Base-by-base conservation (phyloP, 768 basidiomycete genomes). In the Termitomyces eurrhizus region DNA sequence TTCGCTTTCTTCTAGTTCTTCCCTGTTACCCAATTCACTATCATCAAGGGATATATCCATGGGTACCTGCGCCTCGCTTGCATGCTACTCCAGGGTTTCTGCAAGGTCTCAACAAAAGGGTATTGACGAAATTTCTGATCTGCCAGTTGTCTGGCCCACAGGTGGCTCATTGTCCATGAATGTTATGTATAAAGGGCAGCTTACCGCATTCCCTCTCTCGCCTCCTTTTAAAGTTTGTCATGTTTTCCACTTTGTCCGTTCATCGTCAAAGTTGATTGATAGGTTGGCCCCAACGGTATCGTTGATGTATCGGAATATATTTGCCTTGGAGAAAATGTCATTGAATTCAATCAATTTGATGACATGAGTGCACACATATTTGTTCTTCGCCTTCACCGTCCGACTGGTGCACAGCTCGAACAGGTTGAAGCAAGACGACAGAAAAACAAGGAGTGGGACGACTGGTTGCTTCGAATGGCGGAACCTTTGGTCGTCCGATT, bases 281-380 rank as follows among this genome's bases (percentile, higher is more conserved):
- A 85, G 84, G 61, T 78, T 29, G 80, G 78, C 7, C 73, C 79
- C 1, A 77, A 85, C 49, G 76, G 74, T 60, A 70, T 80, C 18
- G 75, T 86, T 24, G 85, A 87, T 62, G 51, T 87, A 12, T 83
- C 83, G 2, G 72, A 74, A 18, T 77, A 81, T 56, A 61, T 83
- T 26, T 65, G 60, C 18, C 42, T 54, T 0, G 84, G 83, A 21
- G 46, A 66, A 9, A 85, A 85, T 62, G 69, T 57, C 0, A 66
- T 86, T 9, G 70, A 76, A 58, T 72, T 87, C 36, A 65, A 61
- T 36, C 83, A 83, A 56, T 67, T 65, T 35, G 69, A 67, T 21
- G 80, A 81, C 64, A 68, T 83, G 69, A 78, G 79, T 7, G 69
- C 73, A 36, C 78, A 81, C 59, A 69, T 76, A 29, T 73, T 84